These are phyloP conservation scores for Hericium erinaceus DNA, from an alignment of 768 basidiomycete genomes.

Conservation along the genomic window DNA sequence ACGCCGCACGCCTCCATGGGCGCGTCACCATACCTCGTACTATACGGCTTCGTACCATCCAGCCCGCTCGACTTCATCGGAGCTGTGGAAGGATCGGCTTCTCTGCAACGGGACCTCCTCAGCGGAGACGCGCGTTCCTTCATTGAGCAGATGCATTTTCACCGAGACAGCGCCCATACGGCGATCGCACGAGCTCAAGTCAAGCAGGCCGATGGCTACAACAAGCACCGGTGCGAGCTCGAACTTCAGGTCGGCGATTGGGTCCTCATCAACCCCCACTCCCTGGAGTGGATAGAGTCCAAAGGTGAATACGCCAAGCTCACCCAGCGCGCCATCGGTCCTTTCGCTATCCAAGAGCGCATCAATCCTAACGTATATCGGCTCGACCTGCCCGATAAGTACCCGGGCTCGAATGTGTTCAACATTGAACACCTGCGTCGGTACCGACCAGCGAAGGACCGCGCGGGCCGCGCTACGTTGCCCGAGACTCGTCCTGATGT, in stretches of 20 bases:
- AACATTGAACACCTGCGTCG: constrained; percentile 17
- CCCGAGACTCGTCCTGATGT: background rate
- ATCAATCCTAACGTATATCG: constrained; percentile 17
- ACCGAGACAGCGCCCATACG: constrained; percentile 4
- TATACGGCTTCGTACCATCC: background rate
- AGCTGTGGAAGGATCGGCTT: too few relatives aligned
- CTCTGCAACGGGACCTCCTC: too few relatives aligned
- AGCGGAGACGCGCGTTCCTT: too few relatives aligned
- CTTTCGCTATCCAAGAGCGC: constrained; percentile 17
- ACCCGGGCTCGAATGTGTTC: constrained; percentile 15
- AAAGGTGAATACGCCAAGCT: constrained; percentile 17
- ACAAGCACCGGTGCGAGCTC: constrained; percentile 5
- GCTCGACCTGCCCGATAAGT: constrained; percentile 12
- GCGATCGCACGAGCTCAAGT: constrained; percentile 13
- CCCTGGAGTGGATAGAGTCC: constrained; percentile 8
- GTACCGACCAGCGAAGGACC: constrained; percentile 12
- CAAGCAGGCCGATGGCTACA: constrained; percentile 7
- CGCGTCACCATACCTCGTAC: constrained; percentile 10
- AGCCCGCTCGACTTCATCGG: background rate
- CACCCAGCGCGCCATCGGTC: constrained; percentile 14
- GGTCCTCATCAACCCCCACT: constrained; percentile 17
- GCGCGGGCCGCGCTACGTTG: constrained; percentile 5
- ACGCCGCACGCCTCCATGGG: constrained; percentile 8
- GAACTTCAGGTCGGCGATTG: constrained; percentile 16
- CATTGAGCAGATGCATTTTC: background rate